Evolutionary conservation across 768 basidiomycete genomes (phyloP).

Genomic region (Collybia mongolica): DNA sequence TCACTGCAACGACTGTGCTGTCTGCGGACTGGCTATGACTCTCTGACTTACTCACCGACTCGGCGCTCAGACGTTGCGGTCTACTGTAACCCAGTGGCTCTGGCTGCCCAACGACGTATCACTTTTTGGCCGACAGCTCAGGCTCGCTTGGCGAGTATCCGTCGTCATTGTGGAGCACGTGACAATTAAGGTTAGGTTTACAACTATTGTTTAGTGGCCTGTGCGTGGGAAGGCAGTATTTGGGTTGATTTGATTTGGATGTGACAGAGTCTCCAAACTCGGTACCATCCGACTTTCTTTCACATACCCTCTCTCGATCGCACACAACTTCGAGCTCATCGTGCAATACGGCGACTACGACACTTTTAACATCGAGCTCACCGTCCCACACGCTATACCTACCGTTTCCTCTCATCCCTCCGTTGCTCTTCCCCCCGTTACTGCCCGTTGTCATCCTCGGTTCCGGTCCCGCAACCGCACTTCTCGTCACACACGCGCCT

Average conservation of each 20-base stretch:
- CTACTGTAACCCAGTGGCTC: not conserved
- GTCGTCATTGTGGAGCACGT: slow-evolving; percentile 26
- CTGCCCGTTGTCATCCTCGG: slow-evolving; percentile 14
- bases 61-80: not conserved
- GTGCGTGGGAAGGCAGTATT: slow-evolving; percentile 44
- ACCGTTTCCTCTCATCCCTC: slow-evolving; percentile 10
- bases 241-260: slow-evolving; percentile 44
- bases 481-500: slow-evolving; percentile 22
- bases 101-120: not conserved
- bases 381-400: slow-evolving; percentile 12
- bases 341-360: slow-evolving; percentile 22
- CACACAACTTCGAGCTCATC: slow-evolving; percentile 34
- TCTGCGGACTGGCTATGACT: not conserved
- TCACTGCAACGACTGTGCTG: not conserved
- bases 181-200: slow-evolving; percentile 30
- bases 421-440: slow-evolving; percentile 6
- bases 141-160: not conserved
- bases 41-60: not conserved
- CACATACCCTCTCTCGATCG: slow-evolving; percentile 51
- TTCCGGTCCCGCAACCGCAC: slow-evolving; percentile 11
- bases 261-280: slow-evolving; percentile 39
- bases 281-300: slow-evolving; percentile 47
- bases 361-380: slow-evolving; percentile 18
- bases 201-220: slow-evolving; percentile 38
- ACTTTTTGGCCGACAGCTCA: too few relatives aligned